Evolutionary conservation across 306 rosid genomes (phyloP).

Genomic region (Urtica urens): DNA sequence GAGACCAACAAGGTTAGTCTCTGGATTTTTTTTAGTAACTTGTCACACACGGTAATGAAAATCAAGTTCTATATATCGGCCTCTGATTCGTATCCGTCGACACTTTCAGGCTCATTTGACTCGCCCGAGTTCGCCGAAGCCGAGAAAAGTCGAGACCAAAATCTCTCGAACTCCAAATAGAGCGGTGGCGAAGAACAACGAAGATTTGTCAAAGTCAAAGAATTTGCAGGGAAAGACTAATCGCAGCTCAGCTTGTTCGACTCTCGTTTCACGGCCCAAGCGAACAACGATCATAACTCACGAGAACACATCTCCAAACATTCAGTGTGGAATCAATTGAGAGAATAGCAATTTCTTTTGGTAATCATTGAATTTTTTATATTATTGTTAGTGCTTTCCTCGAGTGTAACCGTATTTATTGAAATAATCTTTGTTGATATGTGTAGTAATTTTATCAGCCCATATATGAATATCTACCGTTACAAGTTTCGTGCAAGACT

Average conservation of each 20-base stretch:
- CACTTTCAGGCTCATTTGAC: constrained; percentile 32
- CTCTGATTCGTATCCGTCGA: not conserved
- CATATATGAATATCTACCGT: too few species aligned
- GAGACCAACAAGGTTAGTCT: constrained; percentile 38
- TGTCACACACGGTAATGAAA: too few species aligned
- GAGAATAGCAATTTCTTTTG: not conserved
- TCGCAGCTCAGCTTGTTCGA: constrained; percentile 28
- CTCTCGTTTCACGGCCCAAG: constrained; percentile 28
- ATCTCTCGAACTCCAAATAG: constrained; percentile 25
- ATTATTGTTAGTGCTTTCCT: too few species aligned
- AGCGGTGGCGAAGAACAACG: constrained; percentile 30
- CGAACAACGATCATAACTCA: constrained; percentile 33
- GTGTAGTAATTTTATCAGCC: too few species aligned
- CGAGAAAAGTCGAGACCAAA: constrained; percentile 22
- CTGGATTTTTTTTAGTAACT: not conserved
- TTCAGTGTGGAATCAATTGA: constrained; percentile 41
- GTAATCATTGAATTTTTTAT: not conserved
- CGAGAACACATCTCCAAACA: constrained; percentile 77
- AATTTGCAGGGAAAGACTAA: constrained; percentile 28
- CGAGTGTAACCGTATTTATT: too few species aligned
- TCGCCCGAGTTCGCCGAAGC: constrained; percentile 32
- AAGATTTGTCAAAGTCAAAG: too few species aligned
- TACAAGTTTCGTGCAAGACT: too few species aligned
- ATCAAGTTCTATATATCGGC: not conserved
- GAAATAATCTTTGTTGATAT: too few species aligned